A percentile compares a stretch with the other conserved stretches of the same genome.
These are phyloP conservation scores for Miamiensis avidus DNA, from an alignment of 169 alveolate genomes.

Conservation along the genomic window DNA sequence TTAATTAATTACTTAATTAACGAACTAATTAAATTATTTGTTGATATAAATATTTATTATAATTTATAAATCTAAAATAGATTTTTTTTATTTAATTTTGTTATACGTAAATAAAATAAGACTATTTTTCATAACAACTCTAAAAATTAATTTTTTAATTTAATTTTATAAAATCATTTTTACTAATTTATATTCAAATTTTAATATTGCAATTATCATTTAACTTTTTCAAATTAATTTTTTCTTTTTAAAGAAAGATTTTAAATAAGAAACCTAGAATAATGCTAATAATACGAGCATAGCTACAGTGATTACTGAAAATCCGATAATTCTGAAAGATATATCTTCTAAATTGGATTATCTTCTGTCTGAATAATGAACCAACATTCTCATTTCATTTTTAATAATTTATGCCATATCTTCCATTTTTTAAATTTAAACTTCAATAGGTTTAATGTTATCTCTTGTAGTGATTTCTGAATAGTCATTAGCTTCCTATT, in stretches of 20 bases:
- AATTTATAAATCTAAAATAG: too few relatives aligned
- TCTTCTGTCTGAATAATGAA: conserved; percentile 2
- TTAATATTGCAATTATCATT: too few relatives aligned
- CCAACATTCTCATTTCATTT: conserved; percentile 25
- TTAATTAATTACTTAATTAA: too few relatives aligned
- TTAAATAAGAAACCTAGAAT: conserved; percentile 10
- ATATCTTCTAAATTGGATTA: conserved; percentile 9
- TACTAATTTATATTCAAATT: too few relatives aligned
- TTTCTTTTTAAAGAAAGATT: conserved; percentile 21
- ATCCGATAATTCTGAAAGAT: conserved; percentile 7
- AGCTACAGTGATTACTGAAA: conserved; percentile 22
- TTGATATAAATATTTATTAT: too few relatives aligned
- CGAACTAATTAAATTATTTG: too few relatives aligned
- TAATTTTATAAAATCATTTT: too few relatives aligned
- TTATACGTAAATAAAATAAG: too few relatives aligned
- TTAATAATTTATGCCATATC: conserved; percentile 12
- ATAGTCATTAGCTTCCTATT: conserved; percentile 24
- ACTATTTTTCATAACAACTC: too few relatives aligned
- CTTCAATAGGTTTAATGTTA: conserved; percentile 22
- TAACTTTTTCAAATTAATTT: conserved; percentile 3
- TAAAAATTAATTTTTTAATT: too few relatives aligned
- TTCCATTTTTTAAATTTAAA: conserved; percentile 10
- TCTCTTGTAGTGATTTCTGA: background rate
- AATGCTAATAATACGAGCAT: conserved; percentile 14
- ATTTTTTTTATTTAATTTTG: too few relatives aligned